These are phyloP conservation scores for Hypericum perforatum DNA, from an alignment of 345 rosid genomes.

Conservation along the genomic window DNA sequence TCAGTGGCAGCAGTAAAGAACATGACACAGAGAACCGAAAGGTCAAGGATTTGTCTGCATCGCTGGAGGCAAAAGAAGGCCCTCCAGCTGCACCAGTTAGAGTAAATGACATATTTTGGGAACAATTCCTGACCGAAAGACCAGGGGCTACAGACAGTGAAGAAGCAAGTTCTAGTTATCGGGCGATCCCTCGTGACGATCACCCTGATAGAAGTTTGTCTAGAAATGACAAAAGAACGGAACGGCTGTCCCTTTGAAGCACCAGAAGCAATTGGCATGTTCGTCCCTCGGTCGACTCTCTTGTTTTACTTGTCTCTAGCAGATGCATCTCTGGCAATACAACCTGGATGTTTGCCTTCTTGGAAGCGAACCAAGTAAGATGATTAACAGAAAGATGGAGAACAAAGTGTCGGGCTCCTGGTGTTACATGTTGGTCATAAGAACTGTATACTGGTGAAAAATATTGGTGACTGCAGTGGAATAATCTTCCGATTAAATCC, in stretches of 20 bases:
- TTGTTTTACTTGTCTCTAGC: too few species aligned
- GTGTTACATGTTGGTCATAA: too few species aligned
- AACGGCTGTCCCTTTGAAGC: slow-evolving; percentile 58
- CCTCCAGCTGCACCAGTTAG: slow-evolving; percentile 44
- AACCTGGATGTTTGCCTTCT: too few species aligned
- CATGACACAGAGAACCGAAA: slow-evolving; percentile 21
- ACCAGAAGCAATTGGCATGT: not conserved
- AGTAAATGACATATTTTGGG: slow-evolving; percentile 92
- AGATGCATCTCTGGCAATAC: too few species aligned
- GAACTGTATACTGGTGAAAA: too few species aligned
- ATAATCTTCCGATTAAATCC: too few species aligned
- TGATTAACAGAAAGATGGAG: too few species aligned
- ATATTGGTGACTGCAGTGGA: too few species aligned
- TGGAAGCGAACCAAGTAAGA: too few species aligned
- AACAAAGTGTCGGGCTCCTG: too few species aligned
- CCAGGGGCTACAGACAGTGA: slow-evolving; percentile 82
- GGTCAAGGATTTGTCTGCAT: slow-evolving; percentile 17
- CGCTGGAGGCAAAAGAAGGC: slow-evolving; percentile 31
- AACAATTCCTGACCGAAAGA: slow-evolving; percentile 83
- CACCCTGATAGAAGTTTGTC: slow-evolving; percentile 46
- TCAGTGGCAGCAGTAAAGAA: slow-evolving; percentile 24
- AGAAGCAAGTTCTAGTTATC: slow-evolving; percentile 68
- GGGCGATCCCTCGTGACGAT: slow-evolving; percentile 47
- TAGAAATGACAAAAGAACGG: slow-evolving; percentile 39
- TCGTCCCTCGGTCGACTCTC: too few species aligned